Evolutionary conservation across 495 filamentous ascomycete genomes (phyloP), one percentile per base, ranked within the genome.

Genomic region (Polyplosphaeria fusca): DNA sequence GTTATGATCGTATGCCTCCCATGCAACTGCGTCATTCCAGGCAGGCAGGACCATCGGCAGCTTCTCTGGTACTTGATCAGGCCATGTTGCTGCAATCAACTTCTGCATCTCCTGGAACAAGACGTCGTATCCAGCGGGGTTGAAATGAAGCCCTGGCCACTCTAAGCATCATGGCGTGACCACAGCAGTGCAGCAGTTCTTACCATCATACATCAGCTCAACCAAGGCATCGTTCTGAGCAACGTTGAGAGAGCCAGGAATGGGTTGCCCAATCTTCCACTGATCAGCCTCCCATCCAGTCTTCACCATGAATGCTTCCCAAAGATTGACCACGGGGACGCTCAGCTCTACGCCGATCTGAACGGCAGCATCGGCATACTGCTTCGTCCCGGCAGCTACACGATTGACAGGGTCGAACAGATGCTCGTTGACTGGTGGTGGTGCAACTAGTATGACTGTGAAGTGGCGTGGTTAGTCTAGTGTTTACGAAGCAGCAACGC

Each of bases 361-460:
- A 37, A 81, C 76, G 22, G 76, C 84, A 11, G 82, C 83, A 63
- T 87, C 79, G 2, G 86, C 87, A 70, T 94, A 96, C 24, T 68
- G 61, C 54, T 84, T 85, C 32, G 88, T 86, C 54, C 76, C 61
- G 19, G 73, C 76, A 22, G 86, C 82, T 18, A 81, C 82, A 46
- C 90, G 76, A 27, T 75, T 81, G 9, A 76, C 75, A 55, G 76
- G 71, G 2, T 68, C 57, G 40, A 75, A 71, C 56, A 80, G 79
- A 61, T 91, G 86, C 72, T 96, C 86, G 63, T 93, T 86, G 28
- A 95, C 67, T 0, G 91, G 89, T 1, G 89, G 84, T 23, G 91
- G 88, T 0, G 84, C 89, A 45, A 95, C 75, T 16, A 95, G 70
- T 41, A 94, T 77, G 51, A 93, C 82, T n/a, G n/a, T n/a, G n/a